phyloP scores from a whole-genome alignment of 2,329 filamentous ascomycete genomes.

The Sporothrix brasiliensis region DNA sequence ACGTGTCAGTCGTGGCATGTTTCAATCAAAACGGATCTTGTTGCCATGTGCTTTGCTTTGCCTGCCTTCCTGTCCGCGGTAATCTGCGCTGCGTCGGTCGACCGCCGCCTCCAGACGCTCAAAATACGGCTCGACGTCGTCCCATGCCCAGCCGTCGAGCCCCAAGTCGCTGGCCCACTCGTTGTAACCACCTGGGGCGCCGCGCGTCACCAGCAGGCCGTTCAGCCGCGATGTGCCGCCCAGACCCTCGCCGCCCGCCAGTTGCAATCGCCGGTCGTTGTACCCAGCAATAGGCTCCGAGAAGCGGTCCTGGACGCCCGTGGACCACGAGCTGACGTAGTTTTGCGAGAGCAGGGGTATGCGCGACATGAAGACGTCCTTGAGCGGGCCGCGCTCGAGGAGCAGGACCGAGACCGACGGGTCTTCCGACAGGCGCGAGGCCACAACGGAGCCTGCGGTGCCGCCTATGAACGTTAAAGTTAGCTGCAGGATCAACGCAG shows the following conservation, averaged over 20 bases:
- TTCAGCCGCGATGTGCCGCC: constrained; percentile 44
- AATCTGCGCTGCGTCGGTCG: constrained; percentile 31
- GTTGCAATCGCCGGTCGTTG: constrained; percentile 33
- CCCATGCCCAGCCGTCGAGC: constrained; percentile 44
- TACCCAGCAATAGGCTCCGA: constrained; percentile 39
- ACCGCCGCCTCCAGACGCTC: constrained; percentile 40
- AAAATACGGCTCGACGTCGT: constrained; percentile 44
- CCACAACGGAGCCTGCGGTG: constrained; percentile 53
- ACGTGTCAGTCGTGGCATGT: background rate
- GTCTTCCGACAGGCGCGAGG: constrained; percentile 49
- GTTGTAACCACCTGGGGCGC: constrained; percentile 40
- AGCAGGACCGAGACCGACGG: constrained; percentile 45
- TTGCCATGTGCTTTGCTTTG: background rate
- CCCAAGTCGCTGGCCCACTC: constrained; percentile 41
- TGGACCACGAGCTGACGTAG: constrained; percentile 35
- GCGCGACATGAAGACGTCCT: constrained; percentile 40
- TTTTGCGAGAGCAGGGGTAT: constrained; percentile 43
- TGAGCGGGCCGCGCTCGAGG: constrained; percentile 43
- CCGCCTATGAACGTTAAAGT: constrained; percentile 42
- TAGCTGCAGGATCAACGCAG: background rate
- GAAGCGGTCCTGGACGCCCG: constrained; percentile 38
- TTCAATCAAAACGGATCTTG: background rate
- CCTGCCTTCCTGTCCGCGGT: constrained; percentile 40
- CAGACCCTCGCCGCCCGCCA: constrained; percentile 41
- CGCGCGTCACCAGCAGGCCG: constrained; percentile 42